Percentiles rank a stretch among this genome's conserved stretches.
Conservation (phyloP, 2,329 filamentous ascomycete species). For the Lachnellula suecica region DNA sequence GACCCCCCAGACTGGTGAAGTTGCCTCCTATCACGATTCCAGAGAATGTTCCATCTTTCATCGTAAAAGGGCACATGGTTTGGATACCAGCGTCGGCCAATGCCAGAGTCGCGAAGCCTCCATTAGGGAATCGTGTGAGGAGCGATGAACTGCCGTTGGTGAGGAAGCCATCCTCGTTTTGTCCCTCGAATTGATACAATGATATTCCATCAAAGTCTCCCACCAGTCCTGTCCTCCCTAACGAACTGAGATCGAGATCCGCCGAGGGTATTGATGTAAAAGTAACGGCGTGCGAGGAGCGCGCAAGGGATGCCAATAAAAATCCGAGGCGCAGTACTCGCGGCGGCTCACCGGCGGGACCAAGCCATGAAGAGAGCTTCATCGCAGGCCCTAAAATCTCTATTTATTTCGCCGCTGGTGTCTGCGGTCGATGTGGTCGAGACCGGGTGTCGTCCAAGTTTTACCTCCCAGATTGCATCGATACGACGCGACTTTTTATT, state of each 20-base stretch:
- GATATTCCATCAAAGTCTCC: conserved; percentile 93
- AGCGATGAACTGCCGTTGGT: conserved; percentile 81
- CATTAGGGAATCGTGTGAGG: conserved; percentile 80
- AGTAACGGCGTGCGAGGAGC: conserved; percentile 49
- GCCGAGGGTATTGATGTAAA: conserved; percentile 64
- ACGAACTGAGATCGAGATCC: conserved; percentile 73
- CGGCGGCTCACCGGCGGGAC: conserved; percentile 23
- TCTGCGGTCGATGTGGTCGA: conserved; percentile 10
- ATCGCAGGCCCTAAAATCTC: conserved; percentile 26
- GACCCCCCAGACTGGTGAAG: conserved; percentile 84
- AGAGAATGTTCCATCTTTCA: conserved; percentile 63
- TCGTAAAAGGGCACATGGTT: conserved; percentile 80
- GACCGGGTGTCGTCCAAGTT: conserved; percentile 17
- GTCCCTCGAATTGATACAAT: conserved; percentile 80
- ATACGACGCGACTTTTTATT: conserved; percentile 19
- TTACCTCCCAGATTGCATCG: conserved; percentile 8
- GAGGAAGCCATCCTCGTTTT: conserved; percentile 65
- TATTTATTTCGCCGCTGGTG: conserved; percentile 11
- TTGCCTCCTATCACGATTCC: conserved; percentile 88
- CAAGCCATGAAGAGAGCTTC: conserved; percentile 33
- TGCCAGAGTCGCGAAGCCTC: conserved; percentile 72
- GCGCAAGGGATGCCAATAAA: conserved; percentile 37
- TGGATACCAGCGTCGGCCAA: conserved; percentile 81
- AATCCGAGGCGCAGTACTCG: conserved; percentile 41
- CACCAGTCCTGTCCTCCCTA: conserved; percentile 82